phyloP scores from a whole-genome alignment of 148 eudicot genomes.

The Rhododendron mucronatum region DNA sequence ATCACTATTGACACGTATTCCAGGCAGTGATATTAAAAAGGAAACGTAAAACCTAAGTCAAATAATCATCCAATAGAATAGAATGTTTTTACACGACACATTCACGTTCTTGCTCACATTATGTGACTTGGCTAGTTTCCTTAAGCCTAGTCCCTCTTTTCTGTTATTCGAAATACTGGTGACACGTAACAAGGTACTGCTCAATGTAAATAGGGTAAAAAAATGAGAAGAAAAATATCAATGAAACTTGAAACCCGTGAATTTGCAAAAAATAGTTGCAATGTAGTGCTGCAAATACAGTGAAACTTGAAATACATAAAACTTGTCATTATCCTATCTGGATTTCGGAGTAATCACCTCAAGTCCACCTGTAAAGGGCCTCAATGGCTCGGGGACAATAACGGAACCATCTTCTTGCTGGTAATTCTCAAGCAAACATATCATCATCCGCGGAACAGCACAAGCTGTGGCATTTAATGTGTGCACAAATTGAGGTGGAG shows the following conservation, averaged over 20 bases:
- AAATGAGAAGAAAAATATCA: too few relatives aligned
- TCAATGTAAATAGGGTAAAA: background rate
- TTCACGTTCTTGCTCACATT: background rate
- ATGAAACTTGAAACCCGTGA: background rate
- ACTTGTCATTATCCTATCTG: conserved; percentile 21
- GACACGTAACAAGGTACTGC: too few relatives aligned
- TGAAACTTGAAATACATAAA: background rate
- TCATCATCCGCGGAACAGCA: conserved; percentile 90
- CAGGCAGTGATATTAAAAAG: too few relatives aligned
- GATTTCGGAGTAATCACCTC: conserved; percentile 42
- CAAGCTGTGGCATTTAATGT: conserved; percentile 92
- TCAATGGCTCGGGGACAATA: conserved; percentile 60
- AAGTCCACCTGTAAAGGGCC: conserved; percentile 89
- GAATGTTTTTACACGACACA: too few relatives aligned
- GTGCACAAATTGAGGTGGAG: conserved; percentile 75
- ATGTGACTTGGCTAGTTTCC: background rate
- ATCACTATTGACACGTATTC: too few relatives aligned
- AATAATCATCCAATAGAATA: too few relatives aligned
- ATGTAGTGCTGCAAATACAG: background rate
- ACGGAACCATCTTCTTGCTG: conserved; percentile 89
- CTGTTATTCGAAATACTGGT: too few relatives aligned
- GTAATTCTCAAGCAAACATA: conserved; percentile 86
- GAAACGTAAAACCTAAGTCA: too few relatives aligned
- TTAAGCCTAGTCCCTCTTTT: too few relatives aligned
- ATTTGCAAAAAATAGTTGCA: background rate